A percentile compares a stretch with the other conserved stretches of the same genome.
Evolutionary conservation across 1,284 basidiomycete genomes (phyloP).

Genomic region (Trichosporon sp.): DNA sequence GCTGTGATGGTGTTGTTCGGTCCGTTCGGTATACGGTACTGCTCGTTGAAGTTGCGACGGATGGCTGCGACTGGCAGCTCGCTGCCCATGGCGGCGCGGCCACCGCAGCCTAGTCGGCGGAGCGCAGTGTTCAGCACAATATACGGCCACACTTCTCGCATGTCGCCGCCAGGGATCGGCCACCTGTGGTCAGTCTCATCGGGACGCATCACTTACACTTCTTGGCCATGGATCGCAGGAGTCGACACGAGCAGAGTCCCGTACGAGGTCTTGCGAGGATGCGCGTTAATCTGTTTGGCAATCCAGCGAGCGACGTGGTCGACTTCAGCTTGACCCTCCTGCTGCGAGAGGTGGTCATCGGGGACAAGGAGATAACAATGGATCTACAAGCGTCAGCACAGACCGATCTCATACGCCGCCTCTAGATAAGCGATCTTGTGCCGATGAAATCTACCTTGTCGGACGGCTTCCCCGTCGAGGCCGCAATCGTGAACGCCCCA

Average conservation of each 20-base stretch:
- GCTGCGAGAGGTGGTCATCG: slow-evolving; percentile 23
- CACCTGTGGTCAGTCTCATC: slow-evolving; percentile 17
- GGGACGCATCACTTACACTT: slow-evolving; percentile 30
- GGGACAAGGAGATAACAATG: slow-evolving; percentile 40
- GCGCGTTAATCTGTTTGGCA: slow-evolving; percentile 28
- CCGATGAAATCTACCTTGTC: slow-evolving; percentile 29
- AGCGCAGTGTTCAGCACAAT: slow-evolving; percentile 44
- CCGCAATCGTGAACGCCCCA: slow-evolving; percentile 42
- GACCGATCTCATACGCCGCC: not conserved
- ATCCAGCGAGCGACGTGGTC: slow-evolving; percentile 29
- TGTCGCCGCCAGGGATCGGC: slow-evolving; percentile 39
- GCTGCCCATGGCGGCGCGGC: slow-evolving; percentile 43
- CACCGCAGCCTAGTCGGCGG: slow-evolving; percentile 44
- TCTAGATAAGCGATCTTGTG: not conserved
- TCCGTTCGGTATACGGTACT: slow-evolving; percentile 33
- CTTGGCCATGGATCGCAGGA: slow-evolving; percentile 40
- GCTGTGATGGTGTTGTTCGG: not conserved
- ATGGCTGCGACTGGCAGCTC: slow-evolving; percentile 37
- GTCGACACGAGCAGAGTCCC: slow-evolving; percentile 40
- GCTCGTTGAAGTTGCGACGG: slow-evolving; percentile 42
- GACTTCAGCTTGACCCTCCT: slow-evolving; percentile 29
- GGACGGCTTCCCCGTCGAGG: slow-evolving; percentile 43
- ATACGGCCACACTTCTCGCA: slow-evolving; percentile 39
- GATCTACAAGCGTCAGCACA: slow-evolving; percentile 27
- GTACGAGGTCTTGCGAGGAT: slow-evolving; percentile 33